Base-by-base conservation (phyloP, 2,329 filamentous ascomycete species). In the Colletotrichum phormii region DNA sequence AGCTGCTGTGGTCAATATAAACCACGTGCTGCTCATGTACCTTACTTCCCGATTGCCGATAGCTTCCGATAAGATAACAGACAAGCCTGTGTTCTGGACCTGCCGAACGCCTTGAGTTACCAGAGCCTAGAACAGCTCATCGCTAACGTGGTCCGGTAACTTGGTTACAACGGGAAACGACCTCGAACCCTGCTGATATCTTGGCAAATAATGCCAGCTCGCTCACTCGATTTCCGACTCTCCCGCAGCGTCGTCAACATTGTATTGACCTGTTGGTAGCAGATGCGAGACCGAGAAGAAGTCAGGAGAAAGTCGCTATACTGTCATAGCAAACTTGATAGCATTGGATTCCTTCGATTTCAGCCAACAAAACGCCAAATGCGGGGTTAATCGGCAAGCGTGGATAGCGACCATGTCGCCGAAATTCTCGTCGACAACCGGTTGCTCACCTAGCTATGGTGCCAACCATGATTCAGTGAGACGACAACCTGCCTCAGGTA, bases 1-100 rank as follows among this genome's bases (percentile, higher is more conserved):
- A 49, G 42, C 8, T 49, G 42, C 18, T n/a, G 18, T 22, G 42
- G 42, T 11, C 18, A 49, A 49, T 49, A n/a, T 22, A 49, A 53
- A 54, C 51, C 51, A 72, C 58, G 55, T 68, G 64, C 51, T 24
- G 51, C 33, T 55, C 24, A 24, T 11, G 55, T n/a, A 8, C 63
- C 29, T 29, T 42, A 63, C n/a, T 11, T 37, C 11, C 6, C 42
- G 64, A 72, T 68, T 42, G 37, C 37, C 13, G 37, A 42, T 18
- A 68, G 29, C 13, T 37, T 12, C n/a, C 42, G 69, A 72, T 68
- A 59, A 72, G 69, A 68, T 64, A 63, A 63, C 49, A n/a, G 11
- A 15, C 24, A 15, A 22, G 7, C 29, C 24, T 15, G 29, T 29
- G 53, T 53, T 72, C 51, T 24, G 51, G 59, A 22, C 42, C 49